Base-by-base conservation (phyloP, 306 rosid genomes). In the Parietaria judaica region DNA sequence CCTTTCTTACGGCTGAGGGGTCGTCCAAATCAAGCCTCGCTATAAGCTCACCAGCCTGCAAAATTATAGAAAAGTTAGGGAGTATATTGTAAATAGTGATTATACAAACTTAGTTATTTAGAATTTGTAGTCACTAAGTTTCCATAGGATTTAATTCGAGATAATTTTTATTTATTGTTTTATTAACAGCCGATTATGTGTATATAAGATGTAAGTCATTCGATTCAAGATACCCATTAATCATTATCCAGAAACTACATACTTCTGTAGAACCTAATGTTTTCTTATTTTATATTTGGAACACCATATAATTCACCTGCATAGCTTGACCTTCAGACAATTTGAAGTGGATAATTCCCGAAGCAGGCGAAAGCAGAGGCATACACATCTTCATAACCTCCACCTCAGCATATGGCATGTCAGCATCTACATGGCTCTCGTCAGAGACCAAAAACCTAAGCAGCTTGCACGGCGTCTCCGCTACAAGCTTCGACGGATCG, bases 341-440 rank as follows among this genome's bases (percentile, higher is more conserved):
- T 70, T 75, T 84, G 72, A 88, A 84, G 70, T 86, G 96, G 76
- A 92, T 69, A 64, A 76, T 75, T 79, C 99, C 99, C 45, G 96
- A 82, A 80, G 99, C 90, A 67, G 99, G 99, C 49, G 96, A 92
- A 77, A 92, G 99, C 70, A 92, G 95, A 67, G 99, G 99, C 99
- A 92, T 92, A 66, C 99, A 92, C 99, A 92, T 92, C 85, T 92
- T 92, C 99, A 92, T 92, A 78, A 92, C 99, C 88, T 92, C 99
- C 65, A 92, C 99, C 78, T 92, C 99, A 52, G 95, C 95, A 80
- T 82, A 92, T 47, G 98, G 98, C 64, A 86, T 70, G 82, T 84
- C 96, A 56, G 90, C 92, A 71, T 86, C 96, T 11, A 92, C 63
- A 69, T 92, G 96, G 79, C 85, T 80, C 65, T 69, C 85, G 71